These are phyloP conservation scores for Inonotus hispidus DNA, from an alignment of 1,284 basidiomycete species.

Conservation along the genomic window DNA sequence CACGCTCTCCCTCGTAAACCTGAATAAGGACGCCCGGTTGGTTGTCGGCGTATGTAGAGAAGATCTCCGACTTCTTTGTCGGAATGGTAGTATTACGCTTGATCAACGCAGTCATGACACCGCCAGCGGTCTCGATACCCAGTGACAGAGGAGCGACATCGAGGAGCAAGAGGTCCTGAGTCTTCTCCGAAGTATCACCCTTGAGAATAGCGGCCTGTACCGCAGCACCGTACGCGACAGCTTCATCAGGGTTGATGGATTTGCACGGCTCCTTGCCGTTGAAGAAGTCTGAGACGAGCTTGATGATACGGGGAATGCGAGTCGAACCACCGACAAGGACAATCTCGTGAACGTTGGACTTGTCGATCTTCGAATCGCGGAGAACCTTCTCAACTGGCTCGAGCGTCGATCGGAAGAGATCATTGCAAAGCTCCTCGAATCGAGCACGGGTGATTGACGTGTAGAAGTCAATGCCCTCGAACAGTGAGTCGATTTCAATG, in stretches of 20 bases:
- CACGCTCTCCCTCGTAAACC: slow-evolving; percentile 99
- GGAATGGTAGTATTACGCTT: slow-evolving; percentile 99
- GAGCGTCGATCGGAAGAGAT: slow-evolving; percentile 94
- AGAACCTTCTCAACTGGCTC: slow-evolving; percentile 99
- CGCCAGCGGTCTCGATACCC: slow-evolving; percentile 98
- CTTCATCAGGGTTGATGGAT: slow-evolving; percentile 99
- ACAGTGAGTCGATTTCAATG: slow-evolving; percentile 98
- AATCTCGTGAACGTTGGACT: slow-evolving; percentile 91
- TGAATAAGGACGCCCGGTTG: slow-evolving; percentile 99
- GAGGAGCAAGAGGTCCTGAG: slow-evolving; percentile 93
- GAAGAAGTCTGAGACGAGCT: slow-evolving; percentile 98
- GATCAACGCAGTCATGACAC: slow-evolving; percentile 98
- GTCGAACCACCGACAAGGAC: slow-evolving; percentile 98
- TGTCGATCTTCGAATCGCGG: slow-evolving; percentile 97
- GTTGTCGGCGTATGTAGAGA: slow-evolving; percentile 99
- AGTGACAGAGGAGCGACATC: slow-evolving; percentile 96
- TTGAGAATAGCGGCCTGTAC: slow-evolving; percentile 98
- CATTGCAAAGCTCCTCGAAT: slow-evolving; percentile 98
- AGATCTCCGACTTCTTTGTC: slow-evolving; percentile 98
- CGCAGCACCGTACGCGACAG: slow-evolving; percentile 98
- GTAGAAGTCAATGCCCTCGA: slow-evolving; percentile 98
- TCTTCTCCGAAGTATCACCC: slow-evolving; percentile 98
- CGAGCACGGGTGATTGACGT: slow-evolving; percentile 97
- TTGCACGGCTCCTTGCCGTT: slow-evolving; percentile 96
- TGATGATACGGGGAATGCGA: slow-evolving; percentile 97